These are phyloP conservation scores for Rhypophila decipiens DNA, from an alignment of 495 filamentous ascomycete species.

Conservation along the genomic window DNA sequence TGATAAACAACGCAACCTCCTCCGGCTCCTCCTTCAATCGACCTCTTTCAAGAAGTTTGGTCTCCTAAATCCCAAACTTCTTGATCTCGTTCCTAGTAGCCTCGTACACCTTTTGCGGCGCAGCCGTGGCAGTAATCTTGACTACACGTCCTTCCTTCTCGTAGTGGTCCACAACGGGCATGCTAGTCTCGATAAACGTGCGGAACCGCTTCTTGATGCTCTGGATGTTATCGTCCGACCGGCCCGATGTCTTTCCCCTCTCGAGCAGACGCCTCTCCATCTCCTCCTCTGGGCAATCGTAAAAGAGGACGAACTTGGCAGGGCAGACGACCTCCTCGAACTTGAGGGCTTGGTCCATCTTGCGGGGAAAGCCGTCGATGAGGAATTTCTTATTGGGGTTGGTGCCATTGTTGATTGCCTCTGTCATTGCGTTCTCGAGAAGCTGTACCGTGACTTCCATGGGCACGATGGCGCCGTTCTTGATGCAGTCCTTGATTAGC, in stretches of 20 bases:
- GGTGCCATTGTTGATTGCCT: constrained; percentile 38
- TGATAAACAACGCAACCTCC: too few species aligned
- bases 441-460: constrained; percentile 97
- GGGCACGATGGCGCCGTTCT: constrained; percentile 88
- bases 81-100: constrained; percentile 47
- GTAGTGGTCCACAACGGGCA: constrained; percentile 90
- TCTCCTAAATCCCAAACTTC: constrained; percentile 12
- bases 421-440: constrained; percentile 86
- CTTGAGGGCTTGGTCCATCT: constrained; percentile 91
- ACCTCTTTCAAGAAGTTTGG: too few species aligned
- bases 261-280: constrained; percentile 80
- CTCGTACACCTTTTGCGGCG: constrained; percentile 68
- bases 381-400: constrained; percentile 54
- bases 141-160: constrained; percentile 71
- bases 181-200: constrained; percentile 88
- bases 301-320: constrained; percentile 78
- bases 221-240: constrained; percentile 89
- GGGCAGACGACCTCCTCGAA: constrained; percentile 88
- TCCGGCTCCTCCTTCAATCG: too few species aligned
- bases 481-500: constrained; percentile 85
- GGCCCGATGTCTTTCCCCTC: constrained; percentile 83
- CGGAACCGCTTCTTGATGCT: constrained; percentile 93
- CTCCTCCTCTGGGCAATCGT: constrained; percentile 81
- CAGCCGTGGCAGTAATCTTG: constrained; percentile 60
- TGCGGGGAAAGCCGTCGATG: constrained; percentile 91